Base-by-base conservation (phyloP, 371 early-diverging fungal species). In the Lichtheimia corymbifera region DNA sequence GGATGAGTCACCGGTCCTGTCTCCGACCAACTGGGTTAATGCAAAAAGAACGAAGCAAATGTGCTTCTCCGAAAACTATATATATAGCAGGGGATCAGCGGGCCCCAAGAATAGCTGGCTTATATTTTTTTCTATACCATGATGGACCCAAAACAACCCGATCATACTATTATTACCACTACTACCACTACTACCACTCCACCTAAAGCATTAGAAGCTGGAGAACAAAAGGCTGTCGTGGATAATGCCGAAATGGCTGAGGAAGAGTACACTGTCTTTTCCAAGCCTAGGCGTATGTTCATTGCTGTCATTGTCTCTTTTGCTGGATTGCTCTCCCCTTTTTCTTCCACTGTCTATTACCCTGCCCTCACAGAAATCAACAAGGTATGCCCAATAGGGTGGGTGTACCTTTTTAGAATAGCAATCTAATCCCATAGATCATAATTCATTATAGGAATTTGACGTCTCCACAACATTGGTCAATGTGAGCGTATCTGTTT, bases 311-410 rank as follows among this genome's bases (percentile, higher is more conserved):
- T 70, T 43, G 51, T 55, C 13, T 62, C 67, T 25, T 58, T 56
- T 49, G 58, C 68, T n/a, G 72, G 65, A 13, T 44, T 67, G 9
- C 50, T 72, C 13, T 67, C 72, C 9, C 62, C 72, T 5, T 51
- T 72, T 15, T 64, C 65, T 1, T 64, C 64, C 54, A 70, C 59
- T n/a, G 65, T 63, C 14, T 65, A 70, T 35, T 70, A 66, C 54
- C 70, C 70, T 20, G 66, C 70, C 1, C 50, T 70, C 7, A 55
- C 56, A 5, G 64, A 44, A 17, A 63, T 70, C 20, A 58, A 67
- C 28, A 41, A 67, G 55, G 71, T 70, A 61, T 30, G n/a, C 41
- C 54, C 14, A 25, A 54, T 15, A 15, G 53, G 41, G 28, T 5
- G 25, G 41, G 54, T n/a, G 35, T 22, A 53, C 11, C 54, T n/a